Conservation (phyloP, 345 rosid species). For the Leavenworthia alabamica region DNA sequence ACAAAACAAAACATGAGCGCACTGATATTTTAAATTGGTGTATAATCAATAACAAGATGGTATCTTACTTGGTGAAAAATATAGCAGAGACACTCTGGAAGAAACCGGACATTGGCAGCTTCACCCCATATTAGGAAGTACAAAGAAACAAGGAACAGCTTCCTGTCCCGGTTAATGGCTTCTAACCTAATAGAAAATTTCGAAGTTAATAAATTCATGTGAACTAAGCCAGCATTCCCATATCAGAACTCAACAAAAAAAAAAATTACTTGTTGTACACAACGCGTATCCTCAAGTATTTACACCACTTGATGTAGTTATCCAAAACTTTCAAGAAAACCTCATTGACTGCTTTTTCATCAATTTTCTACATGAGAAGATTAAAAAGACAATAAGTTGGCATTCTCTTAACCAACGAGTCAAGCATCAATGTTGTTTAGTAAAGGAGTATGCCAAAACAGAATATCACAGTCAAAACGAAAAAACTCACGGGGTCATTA, state of each 20-base stretch:
- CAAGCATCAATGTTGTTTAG: background rate
- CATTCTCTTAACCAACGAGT: constrained; percentile 1
- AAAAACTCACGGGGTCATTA: constrained; percentile 75
- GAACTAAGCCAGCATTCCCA: constrained; percentile 11
- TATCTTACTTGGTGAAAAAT: constrained; percentile 86
- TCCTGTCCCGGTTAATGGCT: constrained; percentile 85
- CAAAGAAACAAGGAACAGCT: constrained; percentile 82
- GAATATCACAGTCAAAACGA: constrained; percentile 4
- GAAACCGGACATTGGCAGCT: constrained; percentile 98
- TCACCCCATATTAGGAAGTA: constrained; percentile 98
- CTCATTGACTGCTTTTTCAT: constrained; percentile 87
- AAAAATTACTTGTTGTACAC: constrained; percentile 70
- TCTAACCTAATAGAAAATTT: constrained; percentile 48
- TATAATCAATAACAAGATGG: constrained; percentile 4
- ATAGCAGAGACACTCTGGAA: constrained; percentile 96
- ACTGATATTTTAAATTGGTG: background rate
- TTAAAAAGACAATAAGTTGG: background rate
- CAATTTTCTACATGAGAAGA: constrained; percentile 57
- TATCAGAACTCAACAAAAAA: constrained; percentile 13
- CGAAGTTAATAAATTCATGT: constrained; percentile 9
- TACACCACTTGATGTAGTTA: constrained; percentile 98
- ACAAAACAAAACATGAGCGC: background rate
- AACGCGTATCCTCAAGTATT: constrained; percentile 68
- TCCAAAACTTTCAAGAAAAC: constrained; percentile 86
- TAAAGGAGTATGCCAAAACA: constrained; percentile 4